These are phyloP conservation scores for Lyophyllum atratum DNA, from an alignment of 768 basidiomycete genomes.

Conservation along the genomic window DNA sequence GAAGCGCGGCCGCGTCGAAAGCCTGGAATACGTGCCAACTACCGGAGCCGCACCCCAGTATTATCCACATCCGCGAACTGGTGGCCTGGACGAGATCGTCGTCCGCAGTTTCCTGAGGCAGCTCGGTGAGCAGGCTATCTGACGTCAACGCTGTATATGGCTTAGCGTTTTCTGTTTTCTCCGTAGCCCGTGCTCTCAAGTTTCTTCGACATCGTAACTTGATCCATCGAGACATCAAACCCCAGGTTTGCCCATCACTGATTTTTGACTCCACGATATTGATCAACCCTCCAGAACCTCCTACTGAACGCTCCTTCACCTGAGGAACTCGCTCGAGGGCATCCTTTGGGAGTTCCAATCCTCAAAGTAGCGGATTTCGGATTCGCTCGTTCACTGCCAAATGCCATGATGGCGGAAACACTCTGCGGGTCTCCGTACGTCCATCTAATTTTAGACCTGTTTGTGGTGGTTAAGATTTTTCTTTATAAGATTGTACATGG, in stretches of 20 bases:
- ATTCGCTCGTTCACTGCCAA: constrained; percentile 90
- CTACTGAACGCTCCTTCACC: constrained; percentile 81
- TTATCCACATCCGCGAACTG: constrained; percentile 89
- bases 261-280: neutral
- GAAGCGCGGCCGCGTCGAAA: constrained; percentile 92
- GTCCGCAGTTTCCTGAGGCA: constrained; percentile 93
- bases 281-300: constrained; percentile 63
- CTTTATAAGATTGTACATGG: constrained; percentile 85
- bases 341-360: constrained; percentile 90
- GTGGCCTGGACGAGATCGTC: constrained; percentile 88
- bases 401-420: constrained; percentile 95
- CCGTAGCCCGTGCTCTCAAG: constrained; percentile 84
- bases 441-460: neutral
- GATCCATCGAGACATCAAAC: constrained; percentile 97
- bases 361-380: constrained; percentile 99
- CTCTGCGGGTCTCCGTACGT: constrained; percentile 95
- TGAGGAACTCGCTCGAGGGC: constrained; percentile 81
- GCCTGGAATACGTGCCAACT: constrained; percentile 77
- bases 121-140: constrained; percentile 33
- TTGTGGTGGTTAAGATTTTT: constrained; percentile 1
- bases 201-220: constrained; percentile 87
- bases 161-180: constrained; percentile 6
- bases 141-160: neutral
- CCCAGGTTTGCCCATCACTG: constrained; percentile 55
- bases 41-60: constrained; percentile 74